Evolutionary conservation across 768 basidiomycete species (phyloP), one percentile per base, ranked within the genome.

Genomic region (Macrolepiota fuliginosa): DNA sequence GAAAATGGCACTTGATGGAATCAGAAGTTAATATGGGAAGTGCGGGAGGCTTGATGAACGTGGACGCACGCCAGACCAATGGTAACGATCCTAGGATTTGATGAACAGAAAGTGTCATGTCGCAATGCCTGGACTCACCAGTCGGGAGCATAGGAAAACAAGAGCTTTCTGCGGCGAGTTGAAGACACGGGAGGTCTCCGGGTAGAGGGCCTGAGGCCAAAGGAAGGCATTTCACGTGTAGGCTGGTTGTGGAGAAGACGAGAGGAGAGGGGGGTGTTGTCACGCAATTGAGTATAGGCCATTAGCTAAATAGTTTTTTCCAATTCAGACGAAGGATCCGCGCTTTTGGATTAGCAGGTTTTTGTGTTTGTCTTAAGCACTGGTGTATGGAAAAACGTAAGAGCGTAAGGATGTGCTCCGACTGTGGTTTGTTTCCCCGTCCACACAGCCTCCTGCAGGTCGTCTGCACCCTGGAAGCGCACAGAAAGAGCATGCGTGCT

Each of bases 131-230:
- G n/a, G 37, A 63, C 84, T 58, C 63, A 91, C 91, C 91, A 93
- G 67, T 93, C 91, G 0, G 89, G 88, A 24, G 83, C 81, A 74
- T 93, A 92, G 2, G 88, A 88, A 42, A 77, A 67, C 22, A 90
- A 62, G 10, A 91, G 72, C 61, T 77, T 75, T 62, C 76, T 71
- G 36, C 76, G 73, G 53, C 78, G 68, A 24, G 66, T 54, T 25
- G 76, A 39, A 32, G 75, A 66, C 39, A 79, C 68, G 25, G 70
- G 69, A 32, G 58, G 45, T 25, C 56, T 39, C 9, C 66, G 59
- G 51, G 64, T 64, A 56, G 63, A 55, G 13, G 67, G 60, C 19
- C 59, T 67, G 57, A 70, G 63, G 55, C 70, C 69, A 55, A 76
- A 71, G 42, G 63, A 54, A 22, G 61, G 68, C 73, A 75, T 77